phyloP scores from a whole-genome alignment of 768 basidiomycete genomes.

The Leccinum rimulosum region DNA sequence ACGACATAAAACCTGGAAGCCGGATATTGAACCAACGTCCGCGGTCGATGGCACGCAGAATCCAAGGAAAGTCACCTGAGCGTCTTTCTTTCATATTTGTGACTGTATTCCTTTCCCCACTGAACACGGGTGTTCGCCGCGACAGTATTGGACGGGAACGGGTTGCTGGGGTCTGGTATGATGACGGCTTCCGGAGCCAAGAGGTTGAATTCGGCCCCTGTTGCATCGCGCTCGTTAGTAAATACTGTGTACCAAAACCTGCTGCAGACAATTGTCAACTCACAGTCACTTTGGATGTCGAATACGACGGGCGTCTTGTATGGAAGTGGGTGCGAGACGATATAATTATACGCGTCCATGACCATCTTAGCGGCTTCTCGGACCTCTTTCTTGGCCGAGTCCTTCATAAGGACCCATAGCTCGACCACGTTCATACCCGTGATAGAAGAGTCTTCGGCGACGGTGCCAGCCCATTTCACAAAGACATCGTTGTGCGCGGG shows the following conservation, averaged over 20 bases:
- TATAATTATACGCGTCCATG: not conserved
- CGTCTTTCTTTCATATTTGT: not conserved
- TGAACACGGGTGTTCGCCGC: not conserved
- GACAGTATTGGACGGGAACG: not conserved
- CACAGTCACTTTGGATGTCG: not conserved
- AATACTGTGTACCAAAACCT: too few species aligned
- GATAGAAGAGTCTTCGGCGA: not conserved
- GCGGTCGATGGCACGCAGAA: not conserved
- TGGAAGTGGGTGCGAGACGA: not conserved
- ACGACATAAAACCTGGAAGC: not conserved
- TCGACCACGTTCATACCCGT: not conserved
- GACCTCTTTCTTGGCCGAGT: not conserved
- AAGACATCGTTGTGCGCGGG: not conserved
- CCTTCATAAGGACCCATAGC: not conserved
- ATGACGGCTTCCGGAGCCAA: not conserved
- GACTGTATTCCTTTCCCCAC: not conserved
- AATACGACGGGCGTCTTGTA: not conserved
- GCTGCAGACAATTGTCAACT: not conserved
- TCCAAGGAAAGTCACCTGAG: not conserved
- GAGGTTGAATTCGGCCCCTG: not conserved
- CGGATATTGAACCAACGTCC: not conserved
- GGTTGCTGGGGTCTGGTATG: not conserved
- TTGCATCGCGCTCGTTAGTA: not conserved
- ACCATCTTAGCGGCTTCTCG: not conserved
- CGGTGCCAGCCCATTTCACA: not conserved